Evolutionary conservation across 331 rosid genomes (phyloP), one percentile per base, ranked within the genome.

Genomic region (Stylosanthes scabra): DNA sequence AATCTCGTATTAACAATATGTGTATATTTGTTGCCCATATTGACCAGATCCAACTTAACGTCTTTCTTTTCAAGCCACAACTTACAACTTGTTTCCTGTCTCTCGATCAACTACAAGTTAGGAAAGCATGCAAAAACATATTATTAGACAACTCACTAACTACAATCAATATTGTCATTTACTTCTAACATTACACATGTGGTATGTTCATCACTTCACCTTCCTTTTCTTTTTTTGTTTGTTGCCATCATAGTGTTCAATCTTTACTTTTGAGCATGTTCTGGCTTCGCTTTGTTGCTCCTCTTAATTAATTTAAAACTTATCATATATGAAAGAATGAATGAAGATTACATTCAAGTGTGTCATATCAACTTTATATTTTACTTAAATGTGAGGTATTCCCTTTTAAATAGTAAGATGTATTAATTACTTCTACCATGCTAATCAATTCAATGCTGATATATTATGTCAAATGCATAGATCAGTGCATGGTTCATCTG

Each of bases 41-140:
- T 74, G 85, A 86, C 87, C 59, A 63, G 72, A 70, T 86, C 89
- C 67, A 83, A 62, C 34, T 11, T 46, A 51, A 57, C 44, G 39
- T 60, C 27, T 42, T 11, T 15, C 7, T 54, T 71, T 59, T 15
- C 1, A 11, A 42, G 49, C 66, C 71, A 69, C 56, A 55, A 42
- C 77, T 78, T 64, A 69, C 56, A 55, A 42, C 77, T 78, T 64
- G 71, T 41, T 25, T 61, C 37, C 39, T 78, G 60, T 71, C 60
- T 66, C 55, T 81, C 64, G 70, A 75, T 44, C 78, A 63, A 72
- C 84, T 50, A 52, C 49, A 85, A 79, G 37, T 72, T 54, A 80
- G 82, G 79, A 57, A 6, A 73, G 51, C 52, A 42, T 46, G 69
- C 68, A 71, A 79, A 83, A 68, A 78, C 42, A 31, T 57, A 63